These are phyloP conservation scores for Trichoderma gracile DNA, from an alignment of 2,329 filamentous ascomycete genomes.

Conservation along the genomic window DNA sequence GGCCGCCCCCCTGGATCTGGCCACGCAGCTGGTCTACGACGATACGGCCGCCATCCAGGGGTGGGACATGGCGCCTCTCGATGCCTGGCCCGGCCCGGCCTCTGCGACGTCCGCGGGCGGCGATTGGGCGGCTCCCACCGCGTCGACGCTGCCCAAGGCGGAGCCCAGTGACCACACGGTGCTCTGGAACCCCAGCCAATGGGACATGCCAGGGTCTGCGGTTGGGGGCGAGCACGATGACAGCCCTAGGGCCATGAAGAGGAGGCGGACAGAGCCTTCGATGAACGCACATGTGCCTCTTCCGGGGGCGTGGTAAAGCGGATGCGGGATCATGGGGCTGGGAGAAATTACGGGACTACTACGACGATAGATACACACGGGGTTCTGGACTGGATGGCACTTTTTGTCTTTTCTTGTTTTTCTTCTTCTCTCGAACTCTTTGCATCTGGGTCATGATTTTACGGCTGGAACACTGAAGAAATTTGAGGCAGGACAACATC, in stretches of 20 bases:
- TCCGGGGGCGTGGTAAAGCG: slow-evolving; percentile 23
- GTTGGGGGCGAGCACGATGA: slow-evolving; percentile 36
- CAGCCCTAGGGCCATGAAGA: slow-evolving; percentile 43
- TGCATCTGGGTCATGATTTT: too few relatives aligned
- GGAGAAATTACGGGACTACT: too few relatives aligned
- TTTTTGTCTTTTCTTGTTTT: too few relatives aligned
- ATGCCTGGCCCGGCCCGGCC: slow-evolving; percentile 38
- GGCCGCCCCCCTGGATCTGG: slow-evolving; percentile 37
- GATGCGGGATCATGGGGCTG: too few relatives aligned
- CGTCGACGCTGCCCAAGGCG: slow-evolving; percentile 34
- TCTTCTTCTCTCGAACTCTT: too few relatives aligned
- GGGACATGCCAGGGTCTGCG: slow-evolving; percentile 37
- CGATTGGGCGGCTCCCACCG: slow-evolving; percentile 37
- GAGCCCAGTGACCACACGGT: slow-evolving; percentile 35
- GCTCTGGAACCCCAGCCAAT: slow-evolving; percentile 42
- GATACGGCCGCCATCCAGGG: slow-evolving; percentile 38
- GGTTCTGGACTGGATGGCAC: too few relatives aligned
- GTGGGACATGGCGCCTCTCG: slow-evolving; percentile 44
- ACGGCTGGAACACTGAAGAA: too few relatives aligned
- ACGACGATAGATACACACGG: too few relatives aligned
- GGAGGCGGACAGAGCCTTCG: slow-evolving; percentile 35
- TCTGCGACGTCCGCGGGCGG: slow-evolving; percentile 33
- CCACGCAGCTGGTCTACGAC: slow-evolving; percentile 40
- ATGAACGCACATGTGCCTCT: slow-evolving; percentile 39
- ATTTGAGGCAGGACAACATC: too few relatives aligned